Base-by-base conservation (phyloP, 306 rosid species). In the Cicer bijugum region DNA sequence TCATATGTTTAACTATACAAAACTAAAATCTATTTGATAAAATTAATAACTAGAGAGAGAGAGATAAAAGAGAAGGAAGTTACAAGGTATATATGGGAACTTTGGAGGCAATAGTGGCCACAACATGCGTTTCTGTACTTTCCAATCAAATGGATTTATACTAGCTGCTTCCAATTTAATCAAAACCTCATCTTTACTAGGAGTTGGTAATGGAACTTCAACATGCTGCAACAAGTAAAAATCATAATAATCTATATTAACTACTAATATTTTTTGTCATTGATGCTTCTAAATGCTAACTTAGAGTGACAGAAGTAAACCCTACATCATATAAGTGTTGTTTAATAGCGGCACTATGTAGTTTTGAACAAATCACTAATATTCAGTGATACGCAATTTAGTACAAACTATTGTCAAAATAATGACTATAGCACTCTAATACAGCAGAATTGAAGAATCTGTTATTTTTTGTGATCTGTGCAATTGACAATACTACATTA, bases 61-160 rank as follows among this genome's bases (percentile, higher is more conserved):
- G 19, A 55, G 48, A 42, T 0, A n/a, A 53, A 28, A 62, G 66
- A 79, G 46, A 70, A 67, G 79, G 40, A 62, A 69, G 17, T 38
- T 88, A 89, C 97, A 82, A 2, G 97, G 98, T 67, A 86, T 86
- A 42, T 81, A 64, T 60, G 98, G 97, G 69, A 90, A 91, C 48
- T 78, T 86, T 47, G 56, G 70, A 45, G 98, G 98, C 6, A 83
- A 58, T 76, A 93, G 1, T 8, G 90, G 97, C 70, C 97, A 28
- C 52, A 81, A 0, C 75, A 74, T 53, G 64, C 97, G 89, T 74
- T 84, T 93, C 78, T 93, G 97, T 67, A 93, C 75, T 83, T 84
- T 89, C 90, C 91, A 90, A 82, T 90, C 97, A 72, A 86, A 60
- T 23, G 97, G 96, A 74, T 93, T 90, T 20, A 93, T 46, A 74